Evolutionary conservation across 352 stramenopile genomes (phyloP).

Genomic region (Globisporangium cederbergense): DNA sequence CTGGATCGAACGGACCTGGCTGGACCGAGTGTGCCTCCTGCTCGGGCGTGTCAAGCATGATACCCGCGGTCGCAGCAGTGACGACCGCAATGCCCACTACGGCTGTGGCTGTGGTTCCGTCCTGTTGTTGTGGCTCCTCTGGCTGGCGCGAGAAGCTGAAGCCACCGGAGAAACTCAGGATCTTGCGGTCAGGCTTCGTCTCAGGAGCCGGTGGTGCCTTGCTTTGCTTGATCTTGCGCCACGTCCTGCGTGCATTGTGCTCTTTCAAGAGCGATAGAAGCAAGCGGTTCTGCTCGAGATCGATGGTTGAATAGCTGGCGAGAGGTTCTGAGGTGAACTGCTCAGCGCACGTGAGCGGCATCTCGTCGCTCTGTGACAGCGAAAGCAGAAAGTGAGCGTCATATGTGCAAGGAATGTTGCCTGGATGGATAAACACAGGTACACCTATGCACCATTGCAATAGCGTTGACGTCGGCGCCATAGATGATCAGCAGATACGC

Average conservation of each 20-base stretch:
- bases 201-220: not conserved
- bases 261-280: slow-evolving; percentile 41
- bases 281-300: slow-evolving; percentile 26
- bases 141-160: slow-evolving; percentile 18
- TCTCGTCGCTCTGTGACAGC: slow-evolving; percentile 47
- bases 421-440: not conserved
- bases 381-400: not conserved
- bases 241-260: slow-evolving; percentile 47
- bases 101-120: not conserved
- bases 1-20: not conserved
- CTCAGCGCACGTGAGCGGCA: slow-evolving; percentile 57
- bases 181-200: not conserved
- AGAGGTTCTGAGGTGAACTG: slow-evolving; percentile 16
- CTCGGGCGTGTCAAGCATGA: slow-evolving; percentile 34
- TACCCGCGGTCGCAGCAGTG: slow-evolving; percentile 6
- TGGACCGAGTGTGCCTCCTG: not conserved
- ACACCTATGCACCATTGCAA: slow-evolving; percentile 35
- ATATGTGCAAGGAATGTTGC: not conserved
- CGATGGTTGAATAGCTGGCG: not conserved
- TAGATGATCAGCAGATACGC: slow-evolving; percentile 66
- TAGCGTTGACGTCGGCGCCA: slow-evolving; percentile 69
- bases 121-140: not conserved
- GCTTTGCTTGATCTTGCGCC: slow-evolving; percentile 27
- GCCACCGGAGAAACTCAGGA: slow-evolving; percentile 31
- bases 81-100: not conserved